phyloP scores from a whole-genome alignment of 352 stramenopile species.

The Phytophthora foliorum region DNA sequence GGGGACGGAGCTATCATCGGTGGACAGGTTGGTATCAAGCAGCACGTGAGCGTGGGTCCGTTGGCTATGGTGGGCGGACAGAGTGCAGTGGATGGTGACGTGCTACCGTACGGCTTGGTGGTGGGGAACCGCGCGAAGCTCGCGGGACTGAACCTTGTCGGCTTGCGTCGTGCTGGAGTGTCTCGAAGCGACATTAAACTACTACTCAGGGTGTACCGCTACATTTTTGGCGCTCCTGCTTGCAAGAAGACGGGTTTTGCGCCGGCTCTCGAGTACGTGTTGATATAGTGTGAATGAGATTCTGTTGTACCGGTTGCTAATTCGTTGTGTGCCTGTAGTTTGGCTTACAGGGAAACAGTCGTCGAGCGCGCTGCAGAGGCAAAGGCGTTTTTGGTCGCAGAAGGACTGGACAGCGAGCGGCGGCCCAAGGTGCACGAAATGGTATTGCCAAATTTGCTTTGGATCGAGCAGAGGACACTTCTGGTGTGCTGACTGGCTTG shows the following conservation, averaged over 20 bases:
- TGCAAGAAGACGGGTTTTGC: constrained; percentile 77
- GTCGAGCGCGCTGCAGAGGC: constrained; percentile 63
- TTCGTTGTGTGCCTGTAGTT: constrained; percentile 40
- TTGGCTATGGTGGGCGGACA: constrained; percentile 84
- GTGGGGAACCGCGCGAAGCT: constrained; percentile 85
- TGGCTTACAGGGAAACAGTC: constrained; percentile 63
- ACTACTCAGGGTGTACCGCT: constrained; percentile 80
- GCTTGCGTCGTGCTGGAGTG: constrained; percentile 70
- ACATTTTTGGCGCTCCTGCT: constrained; percentile 69
- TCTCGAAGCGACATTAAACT: constrained; percentile 77
- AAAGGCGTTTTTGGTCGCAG: constrained; percentile 54
- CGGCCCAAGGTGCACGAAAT: constrained; percentile 70
- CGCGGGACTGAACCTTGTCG: constrained; percentile 79
- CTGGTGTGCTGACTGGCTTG: constrained; percentile 6
- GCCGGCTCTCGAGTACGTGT: constrained; percentile 71
- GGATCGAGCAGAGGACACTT: not conserved
- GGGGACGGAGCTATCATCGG: constrained; percentile 81
- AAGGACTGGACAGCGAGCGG: constrained; percentile 45
- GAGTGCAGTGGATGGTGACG: constrained; percentile 85
- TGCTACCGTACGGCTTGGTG: constrained; percentile 81
- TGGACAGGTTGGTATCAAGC: constrained; percentile 83
- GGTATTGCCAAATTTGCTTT: constrained; percentile 30
- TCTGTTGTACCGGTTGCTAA: not conserved
- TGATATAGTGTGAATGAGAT: not conserved
- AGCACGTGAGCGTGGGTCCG: constrained; percentile 74